Evolutionary conservation across 352 stramenopile species (phyloP), one percentile per base, ranked within the genome.

Genomic region (Phytophthora sp.): DNA sequence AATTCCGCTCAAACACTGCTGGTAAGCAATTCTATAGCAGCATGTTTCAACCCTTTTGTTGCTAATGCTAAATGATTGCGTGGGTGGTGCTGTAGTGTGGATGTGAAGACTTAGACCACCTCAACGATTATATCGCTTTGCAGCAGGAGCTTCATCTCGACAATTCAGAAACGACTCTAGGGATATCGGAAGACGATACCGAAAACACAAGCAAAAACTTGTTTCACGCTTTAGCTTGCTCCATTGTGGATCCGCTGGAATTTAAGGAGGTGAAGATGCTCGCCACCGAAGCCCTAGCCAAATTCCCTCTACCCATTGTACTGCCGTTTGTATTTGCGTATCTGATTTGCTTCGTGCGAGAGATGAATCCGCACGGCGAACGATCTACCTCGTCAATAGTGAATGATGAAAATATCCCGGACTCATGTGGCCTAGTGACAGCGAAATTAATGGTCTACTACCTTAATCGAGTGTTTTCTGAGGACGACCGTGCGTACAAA

Each of bases 241-340:
- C 82, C 24, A 38, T 83, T 2, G 55, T 87, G 15, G 76, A 91
- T 45, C 78, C 82, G 5, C 59, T 92, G 39, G 84, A 92, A 64
- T 92, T 84, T 52, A 92, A 92, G 54, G 84, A 92, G 44, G 71
- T 92, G 37, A 92, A 91, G 54, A 86, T 92, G 79, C 51, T 92
- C 0, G 60, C 75, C 6, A 69, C 74, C 5, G 84, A 92, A 35
- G 62, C 82, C 7, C 51, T 91, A 23, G 72, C 76, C 3, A 88
- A 89, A 38, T 67, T 88, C 5, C 57, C 64, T 26, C 31, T 57
- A 1, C 31, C 37, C 5, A 31, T 42, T 2, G 68, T 91, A 24
- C 38, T 83, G 12, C 78, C 79, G 3, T 73, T 79, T 37, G 69
- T 74, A 7, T 44, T 90, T 11, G 24, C 64, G 4, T 73, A 81